Evolutionary conservation across 306 rosid species (phyloP), one percentile per base, ranked within the genome.

Genomic region (Sechiopsis laciniata): DNA sequence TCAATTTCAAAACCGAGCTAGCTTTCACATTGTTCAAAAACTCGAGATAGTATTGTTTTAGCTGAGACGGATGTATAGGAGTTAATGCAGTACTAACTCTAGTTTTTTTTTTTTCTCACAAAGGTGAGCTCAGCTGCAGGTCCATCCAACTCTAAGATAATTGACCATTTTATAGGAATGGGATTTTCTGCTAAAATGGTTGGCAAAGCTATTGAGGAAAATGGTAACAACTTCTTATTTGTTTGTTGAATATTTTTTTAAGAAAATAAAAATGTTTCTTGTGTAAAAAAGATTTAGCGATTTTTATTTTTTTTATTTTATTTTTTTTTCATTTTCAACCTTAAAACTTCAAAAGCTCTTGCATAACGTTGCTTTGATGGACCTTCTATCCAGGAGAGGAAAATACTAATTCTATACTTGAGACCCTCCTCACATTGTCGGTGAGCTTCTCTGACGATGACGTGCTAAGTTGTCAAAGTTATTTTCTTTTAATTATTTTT

Each of bases 381-480:
- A 81, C n/a, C n/a, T n/a, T n/a, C 73, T 73, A 76, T 83, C 65
- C 87, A 90, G 98, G 98, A 73, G 97, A 87, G 83, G 97, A 86
- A 58, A 87, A 88, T 19, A 79, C 85, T 64, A 83, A 81, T 74
- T 81, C 84, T 21, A 82, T 93, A 74, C 78, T 93, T 75, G 89
- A 88, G 83, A 88, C 89, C 53, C 89, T 93, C 50, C 98, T 93
- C 74, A 77, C 93, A 7, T 82, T 87, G 76, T 74, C 83, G 72
- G 98, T 90, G 82, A 86, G 98, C 80, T 64, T 21, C 57, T 50
- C 20, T 0, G 20, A 50, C 50, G 37, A n/a, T n/a, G 20, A 14
- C 57, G 26, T 14, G 4, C 57, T 69, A 69, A 55, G 14, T 14
- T 21, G 2, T 69, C 21, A 46, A 66, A 66, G 55, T 45, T 66